phyloP scores from a whole-genome alignment of 148 eudicot genomes.

The Heliosperma pusillum region DNA sequence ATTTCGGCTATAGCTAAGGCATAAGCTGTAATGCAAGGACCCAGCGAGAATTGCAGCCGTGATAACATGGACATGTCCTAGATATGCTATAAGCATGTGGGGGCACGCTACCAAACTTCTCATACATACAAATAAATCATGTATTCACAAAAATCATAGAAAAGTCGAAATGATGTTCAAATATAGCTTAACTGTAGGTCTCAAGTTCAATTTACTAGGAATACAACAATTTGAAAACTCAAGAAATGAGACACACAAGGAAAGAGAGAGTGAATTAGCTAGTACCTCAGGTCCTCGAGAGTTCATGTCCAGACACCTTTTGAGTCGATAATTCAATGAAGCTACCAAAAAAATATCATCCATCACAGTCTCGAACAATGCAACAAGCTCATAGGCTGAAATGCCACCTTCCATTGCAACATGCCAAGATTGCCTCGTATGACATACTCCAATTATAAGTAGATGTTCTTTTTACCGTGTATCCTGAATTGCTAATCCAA shows the following conservation, averaged over 20 bases:
- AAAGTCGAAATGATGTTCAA: not conserved
- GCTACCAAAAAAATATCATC: not conserved
- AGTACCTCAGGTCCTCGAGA: not conserved
- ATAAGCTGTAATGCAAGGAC: not conserved
- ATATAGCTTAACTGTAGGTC: not conserved
- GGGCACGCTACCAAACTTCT: not conserved
- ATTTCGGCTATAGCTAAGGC: not conserved
- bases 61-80: not conserved
- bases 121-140: not conserved
- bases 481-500: not conserved
- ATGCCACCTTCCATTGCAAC: not conserved
- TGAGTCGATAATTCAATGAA: not conserved
- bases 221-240: not conserved
- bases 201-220: not conserved
- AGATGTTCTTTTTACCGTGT: not conserved
- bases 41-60: not conserved
- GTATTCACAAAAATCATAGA: not conserved
- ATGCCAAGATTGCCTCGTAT: not conserved
- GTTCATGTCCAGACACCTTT: not conserved
- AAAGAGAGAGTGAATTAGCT: not conserved
- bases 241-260: not conserved
- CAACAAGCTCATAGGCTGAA: not conserved
- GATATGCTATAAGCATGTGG: not conserved
- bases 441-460: not conserved
- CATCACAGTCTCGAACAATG: not conserved